Evolutionary conservation across 1,284 basidiomycete species (phyloP).

Genomic region (Boletus calvinii): DNA sequence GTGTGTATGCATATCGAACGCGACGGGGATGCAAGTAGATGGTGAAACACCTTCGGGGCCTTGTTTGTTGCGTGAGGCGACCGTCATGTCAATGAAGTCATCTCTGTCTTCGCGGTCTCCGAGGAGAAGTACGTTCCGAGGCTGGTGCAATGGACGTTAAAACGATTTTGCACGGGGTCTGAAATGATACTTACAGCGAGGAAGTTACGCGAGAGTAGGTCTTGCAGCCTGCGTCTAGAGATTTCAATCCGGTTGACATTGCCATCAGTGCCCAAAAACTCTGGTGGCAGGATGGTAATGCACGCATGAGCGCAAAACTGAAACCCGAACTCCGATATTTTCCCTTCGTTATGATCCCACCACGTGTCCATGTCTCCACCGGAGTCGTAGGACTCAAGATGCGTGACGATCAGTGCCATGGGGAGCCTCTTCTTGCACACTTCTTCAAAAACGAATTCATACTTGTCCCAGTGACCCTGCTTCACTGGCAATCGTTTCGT

Average conservation of each 20-base stretch:
- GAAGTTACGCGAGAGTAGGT: conserved; percentile 14
- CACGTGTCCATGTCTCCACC: conserved; percentile 24
- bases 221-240: conserved; percentile 16
- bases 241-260: conserved; percentile 5
- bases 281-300: conserved; percentile 15
- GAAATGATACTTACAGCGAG: conserved; percentile 15
- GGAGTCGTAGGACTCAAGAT: conserved; percentile 20
- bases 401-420: conserved; percentile 22
- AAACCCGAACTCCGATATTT: conserved; percentile 15
- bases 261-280: not conserved
- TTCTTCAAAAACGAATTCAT: conserved; percentile 19
- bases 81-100: conserved; percentile 17
- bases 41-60: not conserved
- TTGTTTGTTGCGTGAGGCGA: not conserved
- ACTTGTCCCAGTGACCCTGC: conserved; percentile 16
- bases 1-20: conserved; percentile 14
- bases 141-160: conserved; percentile 10
- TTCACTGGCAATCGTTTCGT: conserved; percentile 18
- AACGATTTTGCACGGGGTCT: not conserved
- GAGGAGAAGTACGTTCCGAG: conserved; percentile 23
- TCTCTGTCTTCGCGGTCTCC: conserved; percentile 21
- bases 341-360: conserved; percentile 16
- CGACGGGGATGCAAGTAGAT: conserved; percentile 7
- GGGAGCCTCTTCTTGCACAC: conserved; percentile 25
- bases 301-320: conserved; percentile 26